Evolutionary conservation across 2,329 filamentous ascomycete genomes (phyloP), one percentile per base, ranked within the genome.

Genomic region (Diaporthe caulivora): DNA sequence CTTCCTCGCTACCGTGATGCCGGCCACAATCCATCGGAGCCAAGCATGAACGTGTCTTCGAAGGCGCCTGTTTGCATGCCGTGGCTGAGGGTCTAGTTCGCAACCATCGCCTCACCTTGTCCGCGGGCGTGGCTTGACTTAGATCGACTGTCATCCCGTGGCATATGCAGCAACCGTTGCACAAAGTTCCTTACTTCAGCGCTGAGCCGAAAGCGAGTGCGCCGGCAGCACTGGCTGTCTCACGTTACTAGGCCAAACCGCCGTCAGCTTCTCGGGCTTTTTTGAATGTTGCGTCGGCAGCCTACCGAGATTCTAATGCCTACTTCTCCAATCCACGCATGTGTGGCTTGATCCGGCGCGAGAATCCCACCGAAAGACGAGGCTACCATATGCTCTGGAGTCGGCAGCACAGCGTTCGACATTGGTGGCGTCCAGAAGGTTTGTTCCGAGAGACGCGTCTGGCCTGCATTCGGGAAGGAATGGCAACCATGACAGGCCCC

Each of bases 381-480:
- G 11, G 60, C 44, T 37, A 8, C 29, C 26, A 34, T n/a, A 40
- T n/a, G n/a, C 42, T 31, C 18, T 9, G 21, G 24, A 29, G 2
- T 24, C 60, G 31, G 29, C 42, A 10, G 18, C 34, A 34, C 60
- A 21, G 47, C 24, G 31, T 17, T 65, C 44, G 44, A 44, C 21
- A 37, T 29, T 53, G 47, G 21, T 37, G 29, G 31, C 9, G 15
- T 26, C 40, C 4, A 10, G n/a, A 53, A 53, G n/a, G 24, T 29
- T 29, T 51, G 18, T n/a, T 26, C 44, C 47, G 15, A 40, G n/a
- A 18, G 34, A 40, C 26, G 47, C 62, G 31, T 53, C 13, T 7
- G 31, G 62, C 62, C n/a, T 67, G 47, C 62, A 21, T 53, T 53
- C 31, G 47, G 62, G 47, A 67, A 67, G 62, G 62, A 67, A 29